Percentiles rank a stretch among this genome's conserved stretches.
These are phyloP conservation scores for Huntiella abstrusa DNA, from an alignment of 2,329 filamentous ascomycete species.

Conservation along the genomic window DNA sequence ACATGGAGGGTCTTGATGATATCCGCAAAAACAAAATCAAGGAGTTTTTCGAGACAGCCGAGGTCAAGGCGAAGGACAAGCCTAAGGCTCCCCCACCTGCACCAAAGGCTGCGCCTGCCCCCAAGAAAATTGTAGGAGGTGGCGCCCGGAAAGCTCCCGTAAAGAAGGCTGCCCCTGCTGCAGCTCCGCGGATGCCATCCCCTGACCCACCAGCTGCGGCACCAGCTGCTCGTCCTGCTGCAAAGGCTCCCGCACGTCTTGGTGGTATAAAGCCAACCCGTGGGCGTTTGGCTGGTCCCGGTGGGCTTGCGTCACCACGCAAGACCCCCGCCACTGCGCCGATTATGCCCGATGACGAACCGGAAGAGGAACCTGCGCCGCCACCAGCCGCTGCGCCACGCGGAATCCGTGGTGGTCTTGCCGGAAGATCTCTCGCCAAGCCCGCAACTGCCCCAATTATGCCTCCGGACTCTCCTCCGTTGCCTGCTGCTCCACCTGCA, in stretches of 20 bases:
- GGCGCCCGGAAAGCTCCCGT: slow-evolving; percentile 22
- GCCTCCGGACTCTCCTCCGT: slow-evolving; percentile 32
- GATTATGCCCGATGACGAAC: slow-evolving; percentile 39
- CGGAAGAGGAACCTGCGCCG: slow-evolving; percentile 28
- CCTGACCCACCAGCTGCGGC: slow-evolving; percentile 24
- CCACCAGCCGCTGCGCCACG: slow-evolving; percentile 41
- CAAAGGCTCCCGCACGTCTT: slow-evolving; percentile 33
- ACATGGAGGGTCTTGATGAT: slow-evolving; percentile 82
- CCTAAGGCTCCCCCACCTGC: slow-evolving; percentile 57
- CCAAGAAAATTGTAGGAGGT: slow-evolving; percentile 28
- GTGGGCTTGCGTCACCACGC: slow-evolving; percentile 32
- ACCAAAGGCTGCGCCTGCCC: slow-evolving; percentile 27
- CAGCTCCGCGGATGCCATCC: slow-evolving; percentile 17
- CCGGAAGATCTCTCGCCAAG: slow-evolving; percentile 69
- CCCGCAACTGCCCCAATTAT: slow-evolving; percentile 36
- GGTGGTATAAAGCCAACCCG: slow-evolving; percentile 41
- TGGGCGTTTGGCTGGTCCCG: slow-evolving; percentile 33
- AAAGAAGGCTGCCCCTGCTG: slow-evolving; percentile 23
- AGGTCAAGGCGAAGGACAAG: slow-evolving; percentile 40
- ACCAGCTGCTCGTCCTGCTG: slow-evolving; percentile 37
- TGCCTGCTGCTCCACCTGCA: slow-evolving; percentile 27
- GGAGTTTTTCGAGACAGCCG: slow-evolving; percentile 57
- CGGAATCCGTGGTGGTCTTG: slow-evolving; percentile 60
- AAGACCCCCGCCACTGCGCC: slow-evolving; percentile 25
- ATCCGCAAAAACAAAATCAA: slow-evolving; percentile 92